These are phyloP conservation scores for Rhodotorula diobovata DNA, from an alignment of 768 basidiomycete genomes.

Conservation along the genomic window DNA sequence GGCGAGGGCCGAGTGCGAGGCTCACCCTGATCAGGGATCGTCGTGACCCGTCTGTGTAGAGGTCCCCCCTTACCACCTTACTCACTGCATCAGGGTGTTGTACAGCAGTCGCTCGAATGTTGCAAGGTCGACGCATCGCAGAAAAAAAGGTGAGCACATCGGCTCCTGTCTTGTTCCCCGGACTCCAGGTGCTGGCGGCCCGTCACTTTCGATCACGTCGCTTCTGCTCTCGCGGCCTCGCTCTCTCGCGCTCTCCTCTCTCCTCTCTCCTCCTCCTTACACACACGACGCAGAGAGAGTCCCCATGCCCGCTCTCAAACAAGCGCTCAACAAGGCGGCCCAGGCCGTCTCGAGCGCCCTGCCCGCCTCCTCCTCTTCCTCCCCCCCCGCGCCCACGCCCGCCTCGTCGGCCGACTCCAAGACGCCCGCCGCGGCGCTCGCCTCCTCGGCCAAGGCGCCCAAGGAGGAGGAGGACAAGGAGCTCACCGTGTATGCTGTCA, in stretches of 20 bases:
- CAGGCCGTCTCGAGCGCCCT: neutral
- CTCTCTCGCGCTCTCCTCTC: neutral
- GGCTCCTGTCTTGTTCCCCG: no score
- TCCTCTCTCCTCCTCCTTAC: neutral
- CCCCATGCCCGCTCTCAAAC: neutral
- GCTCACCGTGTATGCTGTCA: constrained; percentile 76
- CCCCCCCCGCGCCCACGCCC: neutral
- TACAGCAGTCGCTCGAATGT: neutral
- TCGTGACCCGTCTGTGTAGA: neutral
- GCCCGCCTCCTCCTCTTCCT: neutral
- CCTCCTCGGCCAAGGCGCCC: neutral
- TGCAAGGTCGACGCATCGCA: no score
- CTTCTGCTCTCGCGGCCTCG: no score
- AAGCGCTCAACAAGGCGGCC: neutral
- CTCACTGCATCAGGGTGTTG: neutral
- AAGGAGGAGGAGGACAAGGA: neutral
- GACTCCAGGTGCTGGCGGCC: neutral
- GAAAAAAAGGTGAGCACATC: neutral
- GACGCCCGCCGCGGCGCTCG: neutral
- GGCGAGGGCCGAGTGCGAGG: neutral
- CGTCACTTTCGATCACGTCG: neutral
- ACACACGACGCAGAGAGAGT: neutral
- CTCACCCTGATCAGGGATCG: neutral
- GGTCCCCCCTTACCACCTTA: no score
- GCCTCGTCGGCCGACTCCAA: neutral